These are phyloP conservation scores for Stramenopiles sp. DNA, from an alignment of 352 stramenopile genomes.

Conservation along the genomic window DNA sequence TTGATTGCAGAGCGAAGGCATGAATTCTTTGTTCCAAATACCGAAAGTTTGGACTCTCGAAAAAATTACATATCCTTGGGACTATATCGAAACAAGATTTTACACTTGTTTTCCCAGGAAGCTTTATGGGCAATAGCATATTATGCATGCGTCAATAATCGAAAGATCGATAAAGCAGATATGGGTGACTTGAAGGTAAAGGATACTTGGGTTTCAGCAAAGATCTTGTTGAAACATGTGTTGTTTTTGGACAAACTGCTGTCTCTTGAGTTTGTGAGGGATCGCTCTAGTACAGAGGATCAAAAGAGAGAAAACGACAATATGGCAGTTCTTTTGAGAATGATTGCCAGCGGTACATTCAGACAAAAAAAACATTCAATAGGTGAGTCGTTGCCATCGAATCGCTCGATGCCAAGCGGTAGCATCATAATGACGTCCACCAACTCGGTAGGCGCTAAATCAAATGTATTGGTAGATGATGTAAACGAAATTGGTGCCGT, in stretches of 20 bases:
- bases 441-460: background rate
- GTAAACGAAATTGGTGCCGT: background rate
- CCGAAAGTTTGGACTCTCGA: constrained; percentile 43
- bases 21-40: constrained; percentile 48
- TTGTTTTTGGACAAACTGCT: constrained; percentile 51
- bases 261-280: constrained; percentile 45
- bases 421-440: background rate
- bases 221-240: constrained; percentile 33
- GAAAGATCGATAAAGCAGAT: background rate
- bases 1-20: constrained; percentile 46
- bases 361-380: background rate
- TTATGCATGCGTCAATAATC: constrained; percentile 29
- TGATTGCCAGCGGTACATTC: background rate
- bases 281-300: background rate
- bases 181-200: background rate
- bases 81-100: constrained; percentile 60
- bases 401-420: background rate
- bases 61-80: constrained; percentile 56
- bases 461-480: background rate
- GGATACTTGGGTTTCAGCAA: constrained; percentile 14
- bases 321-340: background rate
- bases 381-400: background rate
- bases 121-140: constrained; percentile 48
- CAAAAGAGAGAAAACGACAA: background rate
- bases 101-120: constrained; percentile 57